Base-by-base conservation (phyloP, 2,329 filamentous ascomycete species). In the Teratosphaeriaceae sp. region DNA sequence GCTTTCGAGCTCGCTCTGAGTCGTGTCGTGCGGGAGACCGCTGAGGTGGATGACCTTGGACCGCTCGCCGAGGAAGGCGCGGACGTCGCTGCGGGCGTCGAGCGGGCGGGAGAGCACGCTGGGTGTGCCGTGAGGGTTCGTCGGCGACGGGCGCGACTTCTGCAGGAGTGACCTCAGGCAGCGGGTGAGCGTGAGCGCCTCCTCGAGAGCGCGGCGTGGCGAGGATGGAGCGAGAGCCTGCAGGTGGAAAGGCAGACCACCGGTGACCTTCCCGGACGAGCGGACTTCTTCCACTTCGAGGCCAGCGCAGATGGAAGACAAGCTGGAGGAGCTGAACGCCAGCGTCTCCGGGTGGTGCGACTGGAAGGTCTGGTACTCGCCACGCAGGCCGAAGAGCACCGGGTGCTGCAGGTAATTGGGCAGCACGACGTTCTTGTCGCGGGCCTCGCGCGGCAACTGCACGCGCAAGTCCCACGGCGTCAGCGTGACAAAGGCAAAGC, bases 1-100 rank as follows among this genome's bases (percentile, higher is more conserved):
- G 70, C 89, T 96, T 72, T 98, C 92, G 19, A 98, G 78, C 71
- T 98, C 92, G 3, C 90, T 97, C 70, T 98, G 92, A 1, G 92
- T 98, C 26, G 92, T 98, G 59, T 98, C 92, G 64, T 98, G 92
- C 34, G 92, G 92, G 40, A 98, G 76, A 38, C 92, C 92, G 59
- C 89, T 95, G 82, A 98, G 90, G 68, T 98, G 92, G 43, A 98
- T 79, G 29, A 98, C 90, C 71, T 98, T 98, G 74, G 89, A 96
- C 48, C 92, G 82, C 71, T 98, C 92, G 2, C 88, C 88, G 44
- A 98, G 73, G 71, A 98, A 98, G 41, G 92, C 92, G 55, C 92
- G 81, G 34, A 98, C 92, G 67, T 98, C 92, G 49, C 92, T 92
- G 56, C 89, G 80, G 46, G 92, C 92, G 70, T 98, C 92, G 84